Base-by-base conservation (phyloP, 805 yeast genomes). In the Lipomyces kockii region DNA sequence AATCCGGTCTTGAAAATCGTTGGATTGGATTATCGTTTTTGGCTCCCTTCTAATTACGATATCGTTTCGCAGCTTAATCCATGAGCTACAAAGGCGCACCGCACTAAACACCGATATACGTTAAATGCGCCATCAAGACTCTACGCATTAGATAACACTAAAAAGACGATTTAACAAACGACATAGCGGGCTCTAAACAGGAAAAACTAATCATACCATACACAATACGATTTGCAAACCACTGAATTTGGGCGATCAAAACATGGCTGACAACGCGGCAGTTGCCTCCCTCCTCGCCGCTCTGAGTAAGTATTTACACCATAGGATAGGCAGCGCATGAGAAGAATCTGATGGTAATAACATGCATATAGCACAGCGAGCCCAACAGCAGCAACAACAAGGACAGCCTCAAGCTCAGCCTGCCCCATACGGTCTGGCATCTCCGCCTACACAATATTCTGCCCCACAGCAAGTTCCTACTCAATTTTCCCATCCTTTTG, bases 281-380 rank as follows among this genome's bases (percentile, higher is more conserved):
- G 71, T 69, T 6, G 71, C 72, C 17, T 67, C 72, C 37, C 66
- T 69, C 22, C 64, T 69, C n/a, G 72, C 71, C 12, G 71, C 71
- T 20, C 46, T 69, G 22, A 69, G 72, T 69, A 69, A n/a, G 70
- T 60, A 37, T 43, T n/a, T 2, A 11, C 49, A n/a, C 20, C 49
- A 43, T 17, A 17, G 9, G 14, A 5, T n/a, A n/a, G 49, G 0
- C 9, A 17, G 20, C 2, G 49, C 22, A 3, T n/a, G 49, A n/a
- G 49, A 17, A 17, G 11, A 17, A 37, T 11, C 39, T 37, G 22
- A 43, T 43, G 49, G 20, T 43, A 43, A 43, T 43, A 17, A 43
- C 20, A n/a, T 43, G n/a, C 61, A 57, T 20, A 20, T 59, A 68
- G 72, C 71, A 12, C 71, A 68, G 61, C 58, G 72, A 49, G 72